phyloP scores from a whole-genome alignment of 768 basidiomycete species.

The Coprinopsis strossmayeri region DNA sequence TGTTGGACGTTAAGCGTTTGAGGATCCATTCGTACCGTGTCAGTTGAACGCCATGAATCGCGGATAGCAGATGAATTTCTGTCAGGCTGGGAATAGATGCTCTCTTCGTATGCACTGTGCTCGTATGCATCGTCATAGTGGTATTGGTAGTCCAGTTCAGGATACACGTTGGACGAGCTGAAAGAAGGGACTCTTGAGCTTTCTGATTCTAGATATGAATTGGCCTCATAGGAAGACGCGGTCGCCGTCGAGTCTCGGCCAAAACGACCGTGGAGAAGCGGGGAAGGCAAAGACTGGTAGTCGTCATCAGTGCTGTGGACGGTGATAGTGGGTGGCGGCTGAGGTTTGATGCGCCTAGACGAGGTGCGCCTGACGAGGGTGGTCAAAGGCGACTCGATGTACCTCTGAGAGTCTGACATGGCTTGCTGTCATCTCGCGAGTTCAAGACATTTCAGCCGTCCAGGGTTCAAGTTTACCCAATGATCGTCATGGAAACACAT shows the following conservation, averaged over 20 bases:
- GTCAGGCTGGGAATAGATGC: constrained; percentile 31
- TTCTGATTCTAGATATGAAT: constrained; percentile 25
- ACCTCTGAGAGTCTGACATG: constrained; percentile 14
- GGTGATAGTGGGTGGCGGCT: constrained; percentile 7
- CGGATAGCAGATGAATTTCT: constrained; percentile 22
- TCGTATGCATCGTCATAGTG: constrained; percentile 9
- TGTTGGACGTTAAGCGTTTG: neutral
- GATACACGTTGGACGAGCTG: constrained; percentile 5
- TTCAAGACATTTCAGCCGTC: too few relatives aligned
- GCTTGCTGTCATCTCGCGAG: constrained; percentile 1
- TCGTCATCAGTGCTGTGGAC: constrained; percentile 7
- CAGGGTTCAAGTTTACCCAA: too few relatives aligned
- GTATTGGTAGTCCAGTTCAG: constrained; percentile 7
- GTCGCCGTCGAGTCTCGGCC: constrained; percentile 36
- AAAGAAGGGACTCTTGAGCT: constrained; percentile 1
- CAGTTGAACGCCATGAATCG: constrained; percentile 34
- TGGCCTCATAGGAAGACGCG: constrained; percentile 28
- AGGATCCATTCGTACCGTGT: constrained; percentile 37
- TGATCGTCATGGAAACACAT: constrained; percentile 7
- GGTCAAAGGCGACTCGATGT: constrained; percentile 47
- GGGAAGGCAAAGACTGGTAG: constrained; percentile 25
- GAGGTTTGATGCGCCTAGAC: constrained; percentile 26
- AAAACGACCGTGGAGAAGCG: constrained; percentile 43
- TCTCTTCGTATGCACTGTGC: constrained; percentile 28
- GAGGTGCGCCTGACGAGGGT: constrained; percentile 51